phyloP scores from a whole-genome alignment of 768 basidiomycete genomes.

The Calocybe cyanea region DNA sequence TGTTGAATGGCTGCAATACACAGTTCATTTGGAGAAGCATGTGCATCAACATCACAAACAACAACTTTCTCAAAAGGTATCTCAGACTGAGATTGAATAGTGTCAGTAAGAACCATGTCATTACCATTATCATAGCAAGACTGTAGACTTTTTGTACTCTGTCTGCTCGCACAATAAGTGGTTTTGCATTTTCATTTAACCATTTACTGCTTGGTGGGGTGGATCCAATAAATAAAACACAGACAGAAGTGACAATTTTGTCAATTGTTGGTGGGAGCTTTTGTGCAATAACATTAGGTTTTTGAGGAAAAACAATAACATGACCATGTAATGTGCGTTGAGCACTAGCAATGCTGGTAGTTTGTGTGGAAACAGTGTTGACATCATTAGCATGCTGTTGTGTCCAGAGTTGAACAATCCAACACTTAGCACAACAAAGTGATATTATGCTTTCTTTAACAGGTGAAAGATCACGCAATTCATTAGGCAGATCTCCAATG shows the following conservation, averaged over 20 bases:
- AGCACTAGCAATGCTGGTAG: too few relatives aligned
- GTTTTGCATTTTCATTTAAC: slow-evolving; percentile 8
- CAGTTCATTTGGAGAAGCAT: slow-evolving; percentile 3
- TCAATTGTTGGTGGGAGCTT: slow-evolving; percentile 32
- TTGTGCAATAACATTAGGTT: slow-evolving; percentile 20
- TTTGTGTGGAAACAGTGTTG: neutral
- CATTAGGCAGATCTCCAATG: slow-evolving; percentile 26
- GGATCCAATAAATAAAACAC: slow-evolving; percentile 38
- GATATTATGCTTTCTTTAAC: slow-evolving; percentile 40
- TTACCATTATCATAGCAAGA: neutral
- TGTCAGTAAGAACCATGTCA: too few relatives aligned
- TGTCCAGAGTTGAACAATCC: slow-evolving; percentile 30
- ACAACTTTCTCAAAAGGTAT: slow-evolving; percentile 1
- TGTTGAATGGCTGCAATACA: slow-evolving; percentile 7
- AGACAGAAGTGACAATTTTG: slow-evolving; percentile 31
- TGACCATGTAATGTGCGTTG: slow-evolving; percentile 36
- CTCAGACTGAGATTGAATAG: slow-evolving; percentile 4
- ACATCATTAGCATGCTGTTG: slow-evolving; percentile 19
- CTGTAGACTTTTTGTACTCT: slow-evolving; percentile 2
- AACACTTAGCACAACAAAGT: slow-evolving; percentile 30
- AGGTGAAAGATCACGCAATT: slow-evolving; percentile 26
- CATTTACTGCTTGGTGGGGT: slow-evolving; percentile 22
- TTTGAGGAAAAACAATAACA: slow-evolving; percentile 38
- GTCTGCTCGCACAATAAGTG: slow-evolving; percentile 1
- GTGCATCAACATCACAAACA: slow-evolving; percentile 1